Evolutionary conservation across 371 early-diverging fungal species (phyloP).

Genomic region (Choanephora cucurbitarum): DNA sequence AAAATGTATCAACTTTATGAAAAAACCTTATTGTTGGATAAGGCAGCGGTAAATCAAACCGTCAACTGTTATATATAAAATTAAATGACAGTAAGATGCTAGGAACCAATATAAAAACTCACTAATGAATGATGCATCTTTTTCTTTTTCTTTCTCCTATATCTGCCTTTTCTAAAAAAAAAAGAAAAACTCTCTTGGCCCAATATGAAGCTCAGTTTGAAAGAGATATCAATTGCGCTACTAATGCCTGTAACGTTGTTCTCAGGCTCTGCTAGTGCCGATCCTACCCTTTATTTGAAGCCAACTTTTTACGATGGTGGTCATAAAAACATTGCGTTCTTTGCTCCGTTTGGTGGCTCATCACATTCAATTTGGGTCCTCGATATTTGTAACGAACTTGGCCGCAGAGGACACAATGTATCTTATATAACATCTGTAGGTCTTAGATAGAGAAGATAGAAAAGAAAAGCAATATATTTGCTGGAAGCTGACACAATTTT

Average conservation of each 20-base stretch:
- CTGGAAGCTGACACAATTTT: not conserved
- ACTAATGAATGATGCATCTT: too few relatives aligned
- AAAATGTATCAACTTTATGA: too few relatives aligned
- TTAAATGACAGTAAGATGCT: too few relatives aligned
- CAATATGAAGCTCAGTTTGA: not conserved
- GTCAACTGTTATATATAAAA: too few relatives aligned
- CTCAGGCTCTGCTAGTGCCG: not conserved
- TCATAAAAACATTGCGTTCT: slow-evolving; percentile 2
- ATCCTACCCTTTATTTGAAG: not conserved
- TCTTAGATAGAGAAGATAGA: not conserved
- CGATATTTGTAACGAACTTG: slow-evolving; percentile 4
- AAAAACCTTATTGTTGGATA: too few relatives aligned
- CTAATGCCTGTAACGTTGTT: not conserved
- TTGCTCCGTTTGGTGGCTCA: slow-evolving; percentile 1
- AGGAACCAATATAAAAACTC: too few relatives aligned
- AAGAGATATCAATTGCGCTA: not conserved
- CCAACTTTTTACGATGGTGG: not conserved
- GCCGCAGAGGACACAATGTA: slow-evolving; percentile 6
- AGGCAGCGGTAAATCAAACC: too few relatives aligned
- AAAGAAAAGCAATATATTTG: not conserved
- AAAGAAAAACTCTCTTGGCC: too few relatives aligned
- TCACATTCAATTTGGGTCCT: slow-evolving; percentile 10
- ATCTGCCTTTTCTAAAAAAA: too few relatives aligned
- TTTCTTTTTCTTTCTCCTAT: too few relatives aligned
- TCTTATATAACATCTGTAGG: slow-evolving; percentile 6